Evolutionary conservation across 2,329 filamentous ascomycete genomes (phyloP).

Genomic region (Aspergillus sergii): DNA sequence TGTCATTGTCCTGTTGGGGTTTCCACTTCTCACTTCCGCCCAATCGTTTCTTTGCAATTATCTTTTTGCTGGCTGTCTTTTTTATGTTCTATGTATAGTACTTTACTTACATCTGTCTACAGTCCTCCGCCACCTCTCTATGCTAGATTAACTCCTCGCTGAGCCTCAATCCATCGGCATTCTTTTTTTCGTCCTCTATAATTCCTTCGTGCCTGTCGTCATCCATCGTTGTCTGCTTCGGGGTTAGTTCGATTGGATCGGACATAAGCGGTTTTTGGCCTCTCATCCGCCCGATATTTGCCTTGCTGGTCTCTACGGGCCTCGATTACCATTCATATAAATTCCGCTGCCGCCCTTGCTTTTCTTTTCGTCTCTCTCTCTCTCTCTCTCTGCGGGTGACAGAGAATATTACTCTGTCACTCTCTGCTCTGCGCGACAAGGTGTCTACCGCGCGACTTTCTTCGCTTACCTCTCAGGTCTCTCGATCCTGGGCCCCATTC

Average conservation of each 20-base stretch:
- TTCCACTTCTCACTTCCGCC: not conserved
- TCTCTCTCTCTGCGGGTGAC: slow-evolving; percentile 24
- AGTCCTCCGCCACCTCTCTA: not conserved
- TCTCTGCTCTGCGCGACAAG: slow-evolving; percentile 24
- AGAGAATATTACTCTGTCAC: slow-evolving; percentile 26
- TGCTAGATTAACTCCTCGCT: not conserved
- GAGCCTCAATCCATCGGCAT: not conserved
- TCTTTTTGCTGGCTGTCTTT: not conserved
- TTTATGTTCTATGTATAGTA: not conserved
- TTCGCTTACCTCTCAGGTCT: slow-evolving; percentile 25
- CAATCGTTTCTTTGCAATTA: not conserved
- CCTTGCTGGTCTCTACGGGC: slow-evolving; percentile 11
- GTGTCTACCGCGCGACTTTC: slow-evolving; percentile 30
- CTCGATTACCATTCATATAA: slow-evolving; percentile 10
- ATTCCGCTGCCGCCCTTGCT: slow-evolving; percentile 1
- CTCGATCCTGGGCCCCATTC: slow-evolving; percentile 29
- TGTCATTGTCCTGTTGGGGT: not conserved
- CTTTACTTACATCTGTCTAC: not conserved
- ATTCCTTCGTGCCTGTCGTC: not conserved
- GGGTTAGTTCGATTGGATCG: slow-evolving; percentile 12
- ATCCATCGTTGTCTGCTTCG: not conserved
- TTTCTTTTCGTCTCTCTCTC: not conserved
- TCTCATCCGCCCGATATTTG: slow-evolving; percentile 10
- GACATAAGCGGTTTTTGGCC: slow-evolving; percentile 28
- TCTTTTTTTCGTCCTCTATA: not conserved